Evolutionary conservation across 768 basidiomycete genomes (phyloP).

Genomic region (Leccinum arenicola): DNA sequence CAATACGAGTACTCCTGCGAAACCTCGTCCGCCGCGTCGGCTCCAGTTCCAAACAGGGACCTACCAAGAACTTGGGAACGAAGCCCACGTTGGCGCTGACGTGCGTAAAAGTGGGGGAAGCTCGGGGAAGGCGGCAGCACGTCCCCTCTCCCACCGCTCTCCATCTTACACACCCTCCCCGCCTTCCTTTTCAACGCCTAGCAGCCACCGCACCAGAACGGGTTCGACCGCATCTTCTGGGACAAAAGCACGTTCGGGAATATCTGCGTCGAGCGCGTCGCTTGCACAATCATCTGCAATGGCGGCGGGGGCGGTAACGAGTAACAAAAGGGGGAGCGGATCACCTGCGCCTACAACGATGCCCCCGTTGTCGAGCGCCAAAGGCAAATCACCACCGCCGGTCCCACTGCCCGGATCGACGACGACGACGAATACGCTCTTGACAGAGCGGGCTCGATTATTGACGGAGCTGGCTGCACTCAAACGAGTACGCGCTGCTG

Average conservation of each 20-base stretch:
- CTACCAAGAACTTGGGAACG: neutral
- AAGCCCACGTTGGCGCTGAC: neutral
- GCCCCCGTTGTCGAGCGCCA: neutral
- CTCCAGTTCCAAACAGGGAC: neutral
- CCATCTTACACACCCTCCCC: conserved; percentile 20
- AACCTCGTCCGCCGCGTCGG: conserved; percentile 15
- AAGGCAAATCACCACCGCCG: neutral
- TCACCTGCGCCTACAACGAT: neutral
- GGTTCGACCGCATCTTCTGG: neutral
- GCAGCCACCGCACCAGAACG: neutral
- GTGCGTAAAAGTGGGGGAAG: neutral
- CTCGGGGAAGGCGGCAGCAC: neutral
- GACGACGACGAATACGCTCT: conserved; percentile 44
- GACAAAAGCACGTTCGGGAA: neutral
- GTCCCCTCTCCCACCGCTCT: neutral
- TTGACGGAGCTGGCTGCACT: conserved; percentile 53
- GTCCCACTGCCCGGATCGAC: conserved; percentile 29
- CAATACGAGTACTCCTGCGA: conserved; percentile 31
- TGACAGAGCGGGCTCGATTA: conserved; percentile 57
- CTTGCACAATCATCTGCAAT: neutral
- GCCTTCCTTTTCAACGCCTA: conserved; percentile 11
- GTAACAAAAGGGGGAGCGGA: neutral
- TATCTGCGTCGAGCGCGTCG: neutral
- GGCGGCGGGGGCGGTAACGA: neutral
- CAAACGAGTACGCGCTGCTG: conserved; percentile 23